phyloP scores from a whole-genome alignment of 2,329 filamentous ascomycete species.

The Mariannaea sp. region DNA sequence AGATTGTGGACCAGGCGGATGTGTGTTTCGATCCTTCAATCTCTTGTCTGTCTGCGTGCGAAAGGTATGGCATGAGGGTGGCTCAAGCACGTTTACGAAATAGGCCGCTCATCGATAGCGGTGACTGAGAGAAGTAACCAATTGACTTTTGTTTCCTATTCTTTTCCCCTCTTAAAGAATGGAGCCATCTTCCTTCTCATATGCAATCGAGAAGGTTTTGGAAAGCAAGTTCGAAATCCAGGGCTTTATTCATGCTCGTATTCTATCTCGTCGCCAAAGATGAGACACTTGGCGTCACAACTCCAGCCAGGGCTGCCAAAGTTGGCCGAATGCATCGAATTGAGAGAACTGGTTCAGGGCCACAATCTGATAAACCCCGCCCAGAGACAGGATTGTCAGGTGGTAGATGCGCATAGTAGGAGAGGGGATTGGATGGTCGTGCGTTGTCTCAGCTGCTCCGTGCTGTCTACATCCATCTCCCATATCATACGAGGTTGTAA shows the following conservation, averaged over 20 bases:
- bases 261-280: conserved; percentile 14
- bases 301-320: conserved; percentile 4
- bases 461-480: not conserved
- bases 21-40: conserved; percentile 17
- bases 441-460: not conserved
- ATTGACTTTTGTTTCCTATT: not conserved
- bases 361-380: not conserved
- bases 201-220: too few species aligned
- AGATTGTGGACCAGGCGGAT: conserved; percentile 3
- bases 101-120: not conserved
- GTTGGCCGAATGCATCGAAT: not conserved
- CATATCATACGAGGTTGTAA: too few species aligned
- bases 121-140: conserved; percentile 2
- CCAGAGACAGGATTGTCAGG: not conserved
- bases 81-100: not conserved
- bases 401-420: not conserved
- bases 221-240: conserved; percentile 2
- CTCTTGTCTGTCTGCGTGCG: conserved; percentile 4
- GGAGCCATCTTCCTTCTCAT: too few species aligned
- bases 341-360: not conserved
- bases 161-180: too few species aligned
- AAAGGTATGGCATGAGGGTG: conserved; percentile 4
- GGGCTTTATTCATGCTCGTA: conserved; percentile 8
- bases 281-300: conserved; percentile 20
- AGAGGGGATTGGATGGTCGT: not conserved